Evolutionary conservation across 495 filamentous ascomycete species (phyloP).

Genomic region (Lophiostoma macrostomum): DNA sequence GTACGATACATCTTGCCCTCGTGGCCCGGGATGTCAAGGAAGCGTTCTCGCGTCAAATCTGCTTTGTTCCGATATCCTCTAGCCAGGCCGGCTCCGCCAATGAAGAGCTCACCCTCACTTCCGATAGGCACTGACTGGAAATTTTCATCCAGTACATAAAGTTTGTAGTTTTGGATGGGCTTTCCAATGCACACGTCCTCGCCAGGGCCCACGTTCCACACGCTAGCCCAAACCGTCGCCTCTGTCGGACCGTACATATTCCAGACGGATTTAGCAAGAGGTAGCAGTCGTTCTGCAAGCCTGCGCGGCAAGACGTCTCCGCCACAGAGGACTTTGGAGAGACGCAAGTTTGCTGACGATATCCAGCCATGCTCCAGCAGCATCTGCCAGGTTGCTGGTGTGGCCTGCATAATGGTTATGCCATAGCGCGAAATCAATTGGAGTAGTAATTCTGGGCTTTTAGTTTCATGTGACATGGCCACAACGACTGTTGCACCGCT

Average conservation of each 20-base stretch:
- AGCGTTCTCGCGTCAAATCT: conserved; percentile 38
- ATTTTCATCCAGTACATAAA: conserved; percentile 11
- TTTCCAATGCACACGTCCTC: conserved; percentile 11
- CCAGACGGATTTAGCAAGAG: conserved; percentile 13
- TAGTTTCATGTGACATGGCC: conserved; percentile 22
- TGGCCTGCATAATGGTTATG: conserved; percentile 36
- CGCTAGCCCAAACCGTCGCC: conserved; percentile 35
- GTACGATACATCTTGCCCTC: conserved; percentile 48
- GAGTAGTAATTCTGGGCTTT: conserved; percentile 26
- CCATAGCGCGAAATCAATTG: conserved; percentile 29
- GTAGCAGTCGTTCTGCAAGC: conserved; percentile 35
- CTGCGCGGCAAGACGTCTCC: conserved; percentile 32
- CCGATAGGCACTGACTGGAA: conserved; percentile 29
- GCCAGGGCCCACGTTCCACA: conserved; percentile 10
- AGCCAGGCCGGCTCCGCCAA: conserved; percentile 43
- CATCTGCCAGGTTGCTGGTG: conserved; percentile 37
- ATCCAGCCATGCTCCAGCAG: conserved; percentile 35
- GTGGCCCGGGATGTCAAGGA: conserved; percentile 40
- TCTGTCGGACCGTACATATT: conserved; percentile 41
- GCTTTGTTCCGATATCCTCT: conserved; percentile 44
- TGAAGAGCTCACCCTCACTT: conserved; percentile 42
- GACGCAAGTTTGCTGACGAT: conserved; percentile 3
- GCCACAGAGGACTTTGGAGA: conserved; percentile 32
- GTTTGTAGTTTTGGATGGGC: neutral
- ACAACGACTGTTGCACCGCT: conserved; percentile 8